Conservation (phyloP, 805 yeast species). For the Yamadazyma philogaea region DNA sequence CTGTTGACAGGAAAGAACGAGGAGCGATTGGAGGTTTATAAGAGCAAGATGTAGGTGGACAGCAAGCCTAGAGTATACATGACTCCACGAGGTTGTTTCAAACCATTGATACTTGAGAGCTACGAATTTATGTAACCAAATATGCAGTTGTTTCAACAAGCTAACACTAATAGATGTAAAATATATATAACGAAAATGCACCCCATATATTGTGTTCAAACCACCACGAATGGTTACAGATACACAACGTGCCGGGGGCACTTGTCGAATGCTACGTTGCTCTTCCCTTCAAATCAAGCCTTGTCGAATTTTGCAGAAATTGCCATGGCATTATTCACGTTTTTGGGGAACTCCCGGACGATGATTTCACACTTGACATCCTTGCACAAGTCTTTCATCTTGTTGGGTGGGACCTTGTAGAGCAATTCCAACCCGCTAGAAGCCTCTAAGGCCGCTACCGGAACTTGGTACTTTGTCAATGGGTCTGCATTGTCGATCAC, state of each 20-base stretch:
- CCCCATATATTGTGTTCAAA: no score
- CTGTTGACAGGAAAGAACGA: neutral
- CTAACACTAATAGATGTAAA: no score
- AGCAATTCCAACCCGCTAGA: constrained; percentile 82
- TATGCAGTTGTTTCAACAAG: no score
- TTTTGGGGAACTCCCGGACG: constrained; percentile 73
- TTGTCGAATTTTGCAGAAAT: constrained; percentile 15
- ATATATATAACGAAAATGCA: no score
- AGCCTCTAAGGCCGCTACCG: constrained; percentile 84
- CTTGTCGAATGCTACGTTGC: no score
- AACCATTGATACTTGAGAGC: no score
- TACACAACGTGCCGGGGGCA: no score
- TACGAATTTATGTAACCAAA: no score
- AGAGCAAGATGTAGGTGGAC: constrained; percentile 12
- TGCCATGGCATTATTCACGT: constrained; percentile 21
- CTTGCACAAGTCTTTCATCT: constrained; percentile 65
- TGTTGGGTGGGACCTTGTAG: constrained; percentile 57
- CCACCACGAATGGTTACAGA: no score
- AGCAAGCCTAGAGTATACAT: no score
- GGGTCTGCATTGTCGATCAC: constrained; percentile 68
- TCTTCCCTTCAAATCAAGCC: no score
- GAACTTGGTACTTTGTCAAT: constrained; percentile 75
- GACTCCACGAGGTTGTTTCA: no score
- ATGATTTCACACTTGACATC: constrained; percentile 78
- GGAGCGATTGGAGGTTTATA: constrained; percentile 2